phyloP scores from a whole-genome alignment of 2,329 filamentous ascomycete species.

The Colletotrichum abscissum region DNA sequence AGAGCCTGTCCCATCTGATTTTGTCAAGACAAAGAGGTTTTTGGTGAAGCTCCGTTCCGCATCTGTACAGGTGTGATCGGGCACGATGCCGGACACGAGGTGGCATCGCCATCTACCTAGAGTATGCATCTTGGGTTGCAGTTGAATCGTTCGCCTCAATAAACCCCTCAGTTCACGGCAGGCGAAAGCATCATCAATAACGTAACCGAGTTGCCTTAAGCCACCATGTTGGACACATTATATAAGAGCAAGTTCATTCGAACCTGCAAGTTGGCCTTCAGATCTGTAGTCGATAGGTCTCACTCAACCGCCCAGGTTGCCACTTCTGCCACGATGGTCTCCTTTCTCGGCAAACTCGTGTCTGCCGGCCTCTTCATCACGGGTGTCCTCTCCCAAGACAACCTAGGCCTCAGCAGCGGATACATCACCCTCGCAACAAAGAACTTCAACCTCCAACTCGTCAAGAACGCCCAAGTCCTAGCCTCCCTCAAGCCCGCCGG shows the following conservation, averaged over 20 bases:
- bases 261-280: neutral
- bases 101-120: neutral
- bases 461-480: conserved; percentile 58
- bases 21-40: neutral
- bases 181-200: neutral
- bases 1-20: neutral
- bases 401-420: conserved; percentile 52
- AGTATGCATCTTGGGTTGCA: neutral
- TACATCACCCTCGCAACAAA: conserved; percentile 51
- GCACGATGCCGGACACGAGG: neutral
- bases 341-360: neutral
- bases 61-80: neutral
- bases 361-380: conserved; percentile 1
- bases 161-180: neutral
- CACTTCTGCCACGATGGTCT: neutral
- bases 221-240: neutral
- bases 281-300: neutral
- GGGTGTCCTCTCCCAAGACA: conserved; percentile 39
- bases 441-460: conserved; percentile 56
- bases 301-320: neutral
- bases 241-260: neutral
- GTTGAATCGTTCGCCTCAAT: neutral
- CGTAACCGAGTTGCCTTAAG: neutral
- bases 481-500: conserved; percentile 56
- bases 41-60: neutral